Evolutionary conservation across 495 filamentous ascomycete species (phyloP).

Genomic region (Xylaria venustula): DNA sequence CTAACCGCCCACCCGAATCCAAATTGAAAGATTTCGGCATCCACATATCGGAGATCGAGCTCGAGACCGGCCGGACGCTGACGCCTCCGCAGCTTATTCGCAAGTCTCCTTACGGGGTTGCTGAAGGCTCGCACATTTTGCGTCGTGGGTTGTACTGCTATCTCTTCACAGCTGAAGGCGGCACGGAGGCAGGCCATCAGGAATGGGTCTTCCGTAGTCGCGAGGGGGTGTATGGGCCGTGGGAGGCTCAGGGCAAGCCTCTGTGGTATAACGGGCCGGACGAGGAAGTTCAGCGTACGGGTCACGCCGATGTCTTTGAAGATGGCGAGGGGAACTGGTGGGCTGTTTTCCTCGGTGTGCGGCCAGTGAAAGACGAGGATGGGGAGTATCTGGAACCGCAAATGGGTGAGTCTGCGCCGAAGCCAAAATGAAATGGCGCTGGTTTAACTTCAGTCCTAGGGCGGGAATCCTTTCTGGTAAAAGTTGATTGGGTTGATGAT

Average conservation of each 20-base stretch:
- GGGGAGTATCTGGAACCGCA: conserved; percentile 38
- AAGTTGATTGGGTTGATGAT: conserved; percentile 45
- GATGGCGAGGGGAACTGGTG: conserved; percentile 37
- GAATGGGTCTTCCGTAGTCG: conserved; percentile 13
- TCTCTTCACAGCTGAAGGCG: conserved; percentile 51
- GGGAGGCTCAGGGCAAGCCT: conserved; percentile 33
- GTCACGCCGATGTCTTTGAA: conserved; percentile 41
- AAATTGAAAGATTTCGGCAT: conserved; percentile 31
- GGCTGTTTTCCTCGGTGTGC: conserved; percentile 42
- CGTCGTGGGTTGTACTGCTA: conserved; percentile 48
- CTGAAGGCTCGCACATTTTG: conserved; percentile 51
- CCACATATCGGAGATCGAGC: conserved; percentile 35
- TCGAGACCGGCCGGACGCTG: conserved; percentile 24
- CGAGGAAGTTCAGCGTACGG: conserved; percentile 41
- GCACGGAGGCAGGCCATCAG: conserved; percentile 45
- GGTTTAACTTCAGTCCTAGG: conserved; percentile 25
- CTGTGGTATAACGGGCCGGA: conserved; percentile 34
- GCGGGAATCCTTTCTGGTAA: conserved; percentile 47
- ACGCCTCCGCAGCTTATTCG: conserved; percentile 26
- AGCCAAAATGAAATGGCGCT: too few species aligned
- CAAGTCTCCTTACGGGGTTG: conserved; percentile 13
- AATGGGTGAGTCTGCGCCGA: conserved; percentile 27
- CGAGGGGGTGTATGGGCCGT: conserved; percentile 36
- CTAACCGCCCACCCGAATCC: background rate
- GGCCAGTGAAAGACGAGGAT: conserved; percentile 29